These are phyloP conservation scores for Aspergillus affinis DNA, from an alignment of 495 filamentous ascomycete species.

Conservation along the genomic window DNA sequence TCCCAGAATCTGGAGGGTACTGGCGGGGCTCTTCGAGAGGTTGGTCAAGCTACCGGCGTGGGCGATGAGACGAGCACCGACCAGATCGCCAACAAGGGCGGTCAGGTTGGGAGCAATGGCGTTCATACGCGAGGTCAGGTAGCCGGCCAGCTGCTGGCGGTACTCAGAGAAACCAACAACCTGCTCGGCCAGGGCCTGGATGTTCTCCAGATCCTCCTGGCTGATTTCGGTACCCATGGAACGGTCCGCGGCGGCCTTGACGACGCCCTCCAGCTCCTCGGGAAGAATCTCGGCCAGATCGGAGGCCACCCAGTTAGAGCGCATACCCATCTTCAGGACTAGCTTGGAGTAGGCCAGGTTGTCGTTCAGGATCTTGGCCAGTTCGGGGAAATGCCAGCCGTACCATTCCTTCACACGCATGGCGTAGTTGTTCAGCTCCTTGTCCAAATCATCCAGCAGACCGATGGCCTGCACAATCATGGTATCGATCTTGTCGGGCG, in stretches of 20 bases:
- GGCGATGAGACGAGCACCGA: slow-evolving; percentile 92
- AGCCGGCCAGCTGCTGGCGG: slow-evolving; percentile 80
- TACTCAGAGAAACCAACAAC: slow-evolving; percentile 90
- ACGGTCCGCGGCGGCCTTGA: slow-evolving; percentile 92
- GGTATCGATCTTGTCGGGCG: slow-evolving; percentile 96
- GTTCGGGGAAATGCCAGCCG: slow-evolving; percentile 98
- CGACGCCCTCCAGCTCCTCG: slow-evolving; percentile 88
- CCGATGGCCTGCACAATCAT: slow-evolving; percentile 99
- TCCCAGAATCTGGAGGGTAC: slow-evolving; percentile 95
- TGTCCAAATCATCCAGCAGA: slow-evolving; percentile 93
- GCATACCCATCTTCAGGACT: slow-evolving; percentile 84
- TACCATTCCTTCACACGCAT: slow-evolving; percentile 99
- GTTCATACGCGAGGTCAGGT: slow-evolving; percentile 90
- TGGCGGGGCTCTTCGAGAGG: slow-evolving; percentile 93
- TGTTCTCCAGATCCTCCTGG: slow-evolving; percentile 84
- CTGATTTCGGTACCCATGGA: slow-evolving; percentile 99
- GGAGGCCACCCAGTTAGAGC: slow-evolving; percentile 66
- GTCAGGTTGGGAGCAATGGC: slow-evolving; percentile 97
- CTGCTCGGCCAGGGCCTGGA: slow-evolving; percentile 85
- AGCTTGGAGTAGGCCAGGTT: slow-evolving; percentile 91
- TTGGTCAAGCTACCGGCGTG: slow-evolving; percentile 94
- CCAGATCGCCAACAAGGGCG: slow-evolving; percentile 87
- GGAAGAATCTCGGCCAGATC: slow-evolving; percentile 93
- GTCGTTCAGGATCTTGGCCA: slow-evolving; percentile 96
- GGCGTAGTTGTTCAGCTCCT: slow-evolving; percentile 97